Evolutionary conservation across 2,329 filamentous ascomycete genomes (phyloP), one percentile per base, ranked within the genome.

Genomic region (Neospermospora avenae): DNA sequence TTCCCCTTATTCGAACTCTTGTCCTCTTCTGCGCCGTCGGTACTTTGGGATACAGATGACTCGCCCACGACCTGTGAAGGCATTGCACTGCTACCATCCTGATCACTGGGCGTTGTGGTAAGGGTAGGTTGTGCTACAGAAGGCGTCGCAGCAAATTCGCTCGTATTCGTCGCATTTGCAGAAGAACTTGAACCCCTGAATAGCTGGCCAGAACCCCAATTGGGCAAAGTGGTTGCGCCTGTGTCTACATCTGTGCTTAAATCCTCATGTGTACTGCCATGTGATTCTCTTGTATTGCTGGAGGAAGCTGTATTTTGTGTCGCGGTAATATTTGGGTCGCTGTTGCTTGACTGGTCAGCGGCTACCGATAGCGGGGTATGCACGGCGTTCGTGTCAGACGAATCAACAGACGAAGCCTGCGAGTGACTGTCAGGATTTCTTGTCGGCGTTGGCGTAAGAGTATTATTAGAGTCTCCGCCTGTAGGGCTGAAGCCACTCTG

Each of bases 1-100:
- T 80, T 80, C 11, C 64, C 66, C 49, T 59, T n/a, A n/a, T n/a
- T 64, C 49, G 58, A 18, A 35, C 53, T 28, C 66, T 58, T 25
- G 62, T 67, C 16, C 35, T 52, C 55, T 39, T 64, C 61, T 4
- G 62, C 62, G 4, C 62, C 62, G 6, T 61, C 55, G 22, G 51
- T 20, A 39, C 41, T 39, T 51, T 41, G 45, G 45, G 46, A 51
- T 44, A 28, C 16, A 54, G 20, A 44, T 31, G 59, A 54, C 18
- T 54, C 58, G 58, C 59, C 55, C 16, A 42, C 45, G 37, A 46
- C 58, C 14, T 48, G 44, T 57, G 62, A 62, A 42, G 61, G 37
- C 16, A 18, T 39, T 39, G 49, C 45, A 57, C 41, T 39, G 31
- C 22, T 52, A 57, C 51, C 39, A 31, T 22, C 41, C 13, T 25